A percentile compares a stretch with the other conserved stretches of the same genome.
Conservation (phyloP, 768 basidiomycete species). For the Lactifluus hygrophoroides region DNA sequence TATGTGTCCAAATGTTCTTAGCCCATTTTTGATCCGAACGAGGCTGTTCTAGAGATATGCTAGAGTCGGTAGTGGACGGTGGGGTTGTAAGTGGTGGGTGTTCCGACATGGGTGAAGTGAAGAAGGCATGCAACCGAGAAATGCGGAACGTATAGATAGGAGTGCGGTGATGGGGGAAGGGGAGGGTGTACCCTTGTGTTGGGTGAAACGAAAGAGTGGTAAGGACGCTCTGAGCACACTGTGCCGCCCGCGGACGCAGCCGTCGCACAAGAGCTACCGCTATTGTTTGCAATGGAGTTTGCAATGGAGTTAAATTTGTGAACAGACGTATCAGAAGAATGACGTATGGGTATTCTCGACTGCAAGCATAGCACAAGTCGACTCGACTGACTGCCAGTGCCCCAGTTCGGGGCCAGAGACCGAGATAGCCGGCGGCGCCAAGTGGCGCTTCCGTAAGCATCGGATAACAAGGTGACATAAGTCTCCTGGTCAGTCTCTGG, state of each 20-base stretch:
- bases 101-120: conserved; percentile 10
- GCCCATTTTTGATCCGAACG: neutral
- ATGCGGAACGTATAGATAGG: neutral
- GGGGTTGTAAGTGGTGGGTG: neutral
- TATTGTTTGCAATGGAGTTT: neutral
- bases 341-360: no score
- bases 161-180: neutral
- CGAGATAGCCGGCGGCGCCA: no score
- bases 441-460: no score
- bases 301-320: neutral
- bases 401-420: no score
- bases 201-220: conserved; percentile 19
- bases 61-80: neutral
- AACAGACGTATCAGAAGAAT: no score
- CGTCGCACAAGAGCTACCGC: neutral
- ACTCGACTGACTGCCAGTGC: no score
- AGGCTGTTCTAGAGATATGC: neutral
- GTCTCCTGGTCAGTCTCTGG: no score
- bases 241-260: neutral
- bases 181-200: conserved; percentile 1
- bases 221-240: neutral
- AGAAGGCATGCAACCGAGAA: conserved; percentile 7
- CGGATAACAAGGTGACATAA: no score
- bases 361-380: no score
- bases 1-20: conserved; percentile 32